These are phyloP conservation scores for Candida sp. DNA, from an alignment of 1,139 yeast species.

Conservation along the genomic window DNA sequence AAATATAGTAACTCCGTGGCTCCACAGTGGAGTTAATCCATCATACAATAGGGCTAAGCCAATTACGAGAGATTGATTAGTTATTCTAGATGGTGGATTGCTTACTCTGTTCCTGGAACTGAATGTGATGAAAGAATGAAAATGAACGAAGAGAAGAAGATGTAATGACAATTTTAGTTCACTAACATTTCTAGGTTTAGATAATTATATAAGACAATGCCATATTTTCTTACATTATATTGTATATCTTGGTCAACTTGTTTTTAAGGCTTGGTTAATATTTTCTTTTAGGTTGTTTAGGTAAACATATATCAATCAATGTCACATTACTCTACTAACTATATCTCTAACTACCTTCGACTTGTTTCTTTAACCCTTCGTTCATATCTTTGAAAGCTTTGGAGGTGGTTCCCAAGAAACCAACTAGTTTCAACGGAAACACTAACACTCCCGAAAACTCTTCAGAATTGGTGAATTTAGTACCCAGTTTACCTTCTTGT, in stretches of 20 bases:
- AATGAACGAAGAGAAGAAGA: neutral
- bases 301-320: too few relatives aligned
- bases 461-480: constrained; percentile 6
- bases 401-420: neutral
- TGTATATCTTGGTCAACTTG: too few relatives aligned
- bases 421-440: neutral
- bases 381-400: constrained; percentile 1
- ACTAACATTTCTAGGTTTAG: neutral
- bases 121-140: neutral
- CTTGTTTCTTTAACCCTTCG: neutral
- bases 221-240: too few relatives aligned
- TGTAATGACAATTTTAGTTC: too few relatives aligned
- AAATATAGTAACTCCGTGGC: too few relatives aligned
- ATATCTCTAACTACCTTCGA: neutral
- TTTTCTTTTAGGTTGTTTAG: too few relatives aligned
- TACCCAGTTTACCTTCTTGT: constrained; percentile 4
- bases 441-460: constrained; percentile 5
- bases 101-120: constrained; percentile 2
- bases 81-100: neutral
- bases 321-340: neutral
- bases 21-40: too few relatives aligned
- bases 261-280: too few relatives aligned
- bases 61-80: too few relatives aligned
- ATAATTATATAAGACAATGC: too few relatives aligned
- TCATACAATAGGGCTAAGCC: too few relatives aligned